These are phyloP conservation scores for Aegle marmelos DNA, from an alignment of 345 rosid genomes.

Conservation along the genomic window DNA sequence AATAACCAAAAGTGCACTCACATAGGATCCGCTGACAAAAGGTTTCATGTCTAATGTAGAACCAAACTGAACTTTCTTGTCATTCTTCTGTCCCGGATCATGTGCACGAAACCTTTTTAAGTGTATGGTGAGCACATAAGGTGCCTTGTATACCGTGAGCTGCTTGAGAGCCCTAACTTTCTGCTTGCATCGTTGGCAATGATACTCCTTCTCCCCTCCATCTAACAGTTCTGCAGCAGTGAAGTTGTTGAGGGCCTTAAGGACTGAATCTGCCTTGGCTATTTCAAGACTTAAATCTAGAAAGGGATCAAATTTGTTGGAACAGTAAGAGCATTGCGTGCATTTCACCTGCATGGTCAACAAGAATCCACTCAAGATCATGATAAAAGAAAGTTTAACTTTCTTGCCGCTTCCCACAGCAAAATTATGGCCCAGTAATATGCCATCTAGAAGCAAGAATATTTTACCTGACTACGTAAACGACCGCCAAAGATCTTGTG, in stretches of 20 bases:
- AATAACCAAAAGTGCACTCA: conserved; percentile 40
- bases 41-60: conserved; percentile 74
- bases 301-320: conserved; percentile 88
- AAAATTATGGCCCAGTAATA: neutral
- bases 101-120: conserved; percentile 84
- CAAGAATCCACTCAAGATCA: conserved; percentile 2
- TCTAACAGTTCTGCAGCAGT: conserved; percentile 75
- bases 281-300: conserved; percentile 90
- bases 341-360: conserved; percentile 62
- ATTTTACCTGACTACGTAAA: conserved; percentile 80
- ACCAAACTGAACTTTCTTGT: conserved; percentile 66
- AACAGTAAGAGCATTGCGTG: conserved; percentile 67
- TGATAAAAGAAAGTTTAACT: neutral
- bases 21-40: conserved; percentile 70
- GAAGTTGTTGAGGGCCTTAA: conserved; percentile 68
- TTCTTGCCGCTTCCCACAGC: neutral
- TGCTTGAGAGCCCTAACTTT: conserved; percentile 84
- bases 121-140: conserved; percentile 79
- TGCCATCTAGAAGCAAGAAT: neutral
- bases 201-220: conserved; percentile 89
- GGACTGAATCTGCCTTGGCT: conserved; percentile 73
- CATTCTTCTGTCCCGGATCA: conserved; percentile 70
- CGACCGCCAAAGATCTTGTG: conserved; percentile 96
- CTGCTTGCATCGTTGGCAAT: conserved; percentile 81
- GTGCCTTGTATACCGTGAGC: conserved; percentile 84